Evolutionary conservation across 306 rosid genomes (phyloP).

Genomic region (Dalbergia oliveri): DNA sequence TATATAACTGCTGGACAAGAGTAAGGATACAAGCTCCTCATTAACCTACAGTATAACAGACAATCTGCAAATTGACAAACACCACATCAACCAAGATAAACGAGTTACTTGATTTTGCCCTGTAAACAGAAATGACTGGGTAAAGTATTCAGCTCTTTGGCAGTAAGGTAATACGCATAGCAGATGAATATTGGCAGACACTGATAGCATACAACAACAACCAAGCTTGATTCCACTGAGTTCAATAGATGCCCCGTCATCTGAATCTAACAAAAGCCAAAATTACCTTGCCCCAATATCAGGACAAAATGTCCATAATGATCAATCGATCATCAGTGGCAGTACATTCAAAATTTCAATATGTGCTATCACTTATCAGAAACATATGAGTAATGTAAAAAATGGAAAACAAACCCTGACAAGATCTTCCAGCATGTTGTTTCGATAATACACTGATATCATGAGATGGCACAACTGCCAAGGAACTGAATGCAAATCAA

Average conservation of each 20-base stretch:
- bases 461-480: slow-evolving; percentile 90
- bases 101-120: slow-evolving; percentile 6
- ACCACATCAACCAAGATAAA: background rate
- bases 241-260: slow-evolving; percentile 12
- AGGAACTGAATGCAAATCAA: slow-evolving; percentile 88
- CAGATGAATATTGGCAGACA: background rate
- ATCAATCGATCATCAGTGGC: background rate
- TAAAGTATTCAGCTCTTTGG: slow-evolving; percentile 2
- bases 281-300: slow-evolving; percentile 5
- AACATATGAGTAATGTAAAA: slow-evolving; percentile 28
- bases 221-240: background rate
- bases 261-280: slow-evolving; percentile 13
- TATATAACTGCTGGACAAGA: slow-evolving; percentile 2
- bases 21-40: slow-evolving; percentile 4
- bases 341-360: slow-evolving; percentile 11
- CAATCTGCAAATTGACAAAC: slow-evolving; percentile 9
- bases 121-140: slow-evolving; percentile 8
- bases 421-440: slow-evolving; percentile 75
- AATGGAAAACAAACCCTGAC: slow-evolving; percentile 59
- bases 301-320: slow-evolving; percentile 1
- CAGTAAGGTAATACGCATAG: slow-evolving; percentile 32
- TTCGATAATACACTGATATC: slow-evolving; percentile 82
- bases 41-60: background rate
- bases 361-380: background rate
- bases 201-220: background rate